These are phyloP conservation scores for Phytophthora fragariae DNA, from an alignment of 352 stramenopile species.

Conservation along the genomic window DNA sequence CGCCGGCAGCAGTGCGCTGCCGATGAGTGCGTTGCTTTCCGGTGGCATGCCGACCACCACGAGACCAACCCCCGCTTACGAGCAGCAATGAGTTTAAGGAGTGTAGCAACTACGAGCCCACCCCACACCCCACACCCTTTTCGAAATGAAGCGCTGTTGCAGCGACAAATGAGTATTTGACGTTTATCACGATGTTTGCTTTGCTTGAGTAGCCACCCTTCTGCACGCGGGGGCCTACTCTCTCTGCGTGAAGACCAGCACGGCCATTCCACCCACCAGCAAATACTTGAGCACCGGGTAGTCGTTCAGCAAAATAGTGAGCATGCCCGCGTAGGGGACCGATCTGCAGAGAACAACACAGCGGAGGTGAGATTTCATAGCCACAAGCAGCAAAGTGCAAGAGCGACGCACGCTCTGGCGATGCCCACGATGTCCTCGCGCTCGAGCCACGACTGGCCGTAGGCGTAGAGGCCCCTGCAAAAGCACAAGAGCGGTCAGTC, in stretches of 20 bases:
- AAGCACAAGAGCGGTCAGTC: conserved; percentile 19
- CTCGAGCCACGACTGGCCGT: conserved; percentile 98
- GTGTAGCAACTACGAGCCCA: conserved; percentile 13
- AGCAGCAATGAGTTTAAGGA: conserved; percentile 45
- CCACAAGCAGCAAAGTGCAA: conserved; percentile 5
- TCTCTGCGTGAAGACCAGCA: conserved; percentile 85
- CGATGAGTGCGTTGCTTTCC: conserved; percentile 46
- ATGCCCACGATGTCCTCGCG: conserved; percentile 98
- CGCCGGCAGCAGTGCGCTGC: conserved; percentile 40
- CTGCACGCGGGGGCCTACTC: conserved; percentile 45
- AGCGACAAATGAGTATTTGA: conserved; percentile 43
- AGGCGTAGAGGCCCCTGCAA: conserved; percentile 94
- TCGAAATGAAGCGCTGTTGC: conserved; percentile 40
- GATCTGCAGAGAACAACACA: conserved; percentile 61
- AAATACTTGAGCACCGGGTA: conserved; percentile 97
- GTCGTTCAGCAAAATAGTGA: conserved; percentile 99
- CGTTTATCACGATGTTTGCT: conserved; percentile 1
- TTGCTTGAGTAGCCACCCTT: background rate
- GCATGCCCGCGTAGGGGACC: conserved; percentile 98
- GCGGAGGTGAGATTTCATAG: conserved; percentile 2
- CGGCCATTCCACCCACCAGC: conserved; percentile 78
- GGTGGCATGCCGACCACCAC: conserved; percentile 20
- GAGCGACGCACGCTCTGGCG: conserved; percentile 84
- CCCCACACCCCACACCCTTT: conserved; percentile 13
- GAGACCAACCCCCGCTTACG: conserved; percentile 9